These are phyloP conservation scores for Aspergillus texensis DNA, from an alignment of 2,329 filamentous ascomycete species.

Conservation along the genomic window DNA sequence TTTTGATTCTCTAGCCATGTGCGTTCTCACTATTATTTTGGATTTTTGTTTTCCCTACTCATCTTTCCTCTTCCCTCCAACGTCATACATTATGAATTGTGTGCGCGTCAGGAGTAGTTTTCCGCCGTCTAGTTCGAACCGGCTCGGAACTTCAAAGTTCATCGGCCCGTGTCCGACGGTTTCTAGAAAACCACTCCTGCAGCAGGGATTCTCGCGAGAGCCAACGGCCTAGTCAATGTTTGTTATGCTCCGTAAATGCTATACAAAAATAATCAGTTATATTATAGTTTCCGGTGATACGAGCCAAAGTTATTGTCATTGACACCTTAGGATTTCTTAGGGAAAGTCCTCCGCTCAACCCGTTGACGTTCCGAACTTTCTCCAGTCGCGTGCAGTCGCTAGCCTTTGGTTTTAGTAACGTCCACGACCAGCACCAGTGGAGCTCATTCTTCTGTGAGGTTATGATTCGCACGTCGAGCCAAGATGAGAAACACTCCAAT, in stretches of 20 bases:
- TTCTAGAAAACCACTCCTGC: neutral
- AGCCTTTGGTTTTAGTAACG: constrained; percentile 10
- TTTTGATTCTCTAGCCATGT: constrained; percentile 11
- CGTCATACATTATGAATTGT: neutral
- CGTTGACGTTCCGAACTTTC: constrained; percentile 8
- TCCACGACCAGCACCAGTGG: constrained; percentile 11
- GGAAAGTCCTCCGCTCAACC: neutral
- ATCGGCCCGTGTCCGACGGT: neutral
- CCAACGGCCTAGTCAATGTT: neutral
- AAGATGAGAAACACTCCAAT: constrained; percentile 12
- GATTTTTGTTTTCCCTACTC: neutral
- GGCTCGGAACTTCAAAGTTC: neutral
- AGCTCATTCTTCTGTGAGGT: constrained; percentile 6
- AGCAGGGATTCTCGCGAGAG: neutral
- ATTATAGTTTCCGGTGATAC: neutral
- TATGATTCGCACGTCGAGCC: constrained; percentile 11
- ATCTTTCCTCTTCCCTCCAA: neutral
- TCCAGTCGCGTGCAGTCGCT: constrained; percentile 10
- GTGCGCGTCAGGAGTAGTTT: neutral
- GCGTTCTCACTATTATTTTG: neutral
- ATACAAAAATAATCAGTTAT: neutral
- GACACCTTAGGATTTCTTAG: neutral
- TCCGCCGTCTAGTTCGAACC: neutral
- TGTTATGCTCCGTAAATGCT: neutral
- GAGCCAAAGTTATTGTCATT: neutral